Conservation (phyloP, 2,329 filamentous ascomycete genomes). For the Purpureocillium lavendulum region DNA sequence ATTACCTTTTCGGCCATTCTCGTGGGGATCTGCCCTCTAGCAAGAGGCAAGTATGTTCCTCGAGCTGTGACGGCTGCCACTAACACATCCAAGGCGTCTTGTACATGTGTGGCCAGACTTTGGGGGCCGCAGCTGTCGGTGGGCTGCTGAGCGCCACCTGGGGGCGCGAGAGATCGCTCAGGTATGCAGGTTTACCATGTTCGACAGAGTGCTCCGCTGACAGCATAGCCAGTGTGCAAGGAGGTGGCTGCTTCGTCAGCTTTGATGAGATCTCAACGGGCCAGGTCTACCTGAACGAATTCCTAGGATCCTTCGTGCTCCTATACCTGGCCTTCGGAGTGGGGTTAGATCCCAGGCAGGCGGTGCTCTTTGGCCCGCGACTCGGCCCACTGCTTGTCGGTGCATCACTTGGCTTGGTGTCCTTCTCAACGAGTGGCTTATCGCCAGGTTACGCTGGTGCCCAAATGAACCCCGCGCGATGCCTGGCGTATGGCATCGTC, state of each 20-base stretch:
- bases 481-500: conserved; percentile 33
- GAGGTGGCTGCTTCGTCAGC: conserved; percentile 30
- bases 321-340: conserved; percentile 40
- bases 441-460: conserved; percentile 32
- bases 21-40: conserved; percentile 37
- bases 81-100: conserved; percentile 24
- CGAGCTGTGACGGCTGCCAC: not conserved
- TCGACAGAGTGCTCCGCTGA: no score
- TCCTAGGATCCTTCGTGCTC: conserved; percentile 23
- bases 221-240: conserved; percentile 9
- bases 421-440: conserved; percentile 27
- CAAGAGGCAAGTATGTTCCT: conserved; percentile 22
- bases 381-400: conserved; percentile 40
- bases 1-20: conserved; percentile 46
- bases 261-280: conserved; percentile 22
- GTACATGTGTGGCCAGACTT: conserved; percentile 35
- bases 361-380: conserved; percentile 37
- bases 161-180: conserved; percentile 18
- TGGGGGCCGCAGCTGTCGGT: conserved; percentile 35
- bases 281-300: conserved; percentile 38
- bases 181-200: conserved; percentile 8
- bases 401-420: conserved; percentile 24
- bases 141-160: conserved; percentile 28
- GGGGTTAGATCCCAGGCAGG: conserved; percentile 43
- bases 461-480: conserved; percentile 34